phyloP scores from a whole-genome alignment of 345 rosid genomes.

The Streptanthus diversifolius region DNA sequence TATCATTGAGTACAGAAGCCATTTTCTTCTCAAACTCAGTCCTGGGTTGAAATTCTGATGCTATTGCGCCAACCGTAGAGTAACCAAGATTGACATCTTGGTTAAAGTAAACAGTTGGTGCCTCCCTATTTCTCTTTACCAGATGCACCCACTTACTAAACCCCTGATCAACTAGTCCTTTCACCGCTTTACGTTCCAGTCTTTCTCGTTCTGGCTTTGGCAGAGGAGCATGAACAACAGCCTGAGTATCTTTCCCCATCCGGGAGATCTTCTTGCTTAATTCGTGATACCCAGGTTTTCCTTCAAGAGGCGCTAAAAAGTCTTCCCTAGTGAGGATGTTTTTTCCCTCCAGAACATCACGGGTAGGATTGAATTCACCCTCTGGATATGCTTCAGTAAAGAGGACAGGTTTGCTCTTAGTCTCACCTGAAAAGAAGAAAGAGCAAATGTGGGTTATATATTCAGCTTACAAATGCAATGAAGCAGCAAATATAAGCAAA shows the following conservation, averaged over 20 bases:
- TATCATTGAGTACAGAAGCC: conserved; percentile 61
- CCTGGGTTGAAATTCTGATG: conserved; percentile 87
- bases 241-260: conserved; percentile 45
- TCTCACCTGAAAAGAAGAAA: conserved; percentile 47
- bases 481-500: conserved; percentile 2
- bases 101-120: conserved; percentile 70
- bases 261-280: conserved; percentile 51
- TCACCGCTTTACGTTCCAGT: conserved; percentile 71
- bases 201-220: conserved; percentile 65
- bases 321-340: conserved; percentile 57
- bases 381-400: conserved; percentile 78
- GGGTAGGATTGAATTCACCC: conserved; percentile 83
- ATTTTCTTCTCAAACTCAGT: conserved; percentile 91
- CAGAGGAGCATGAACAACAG: conserved; percentile 72
- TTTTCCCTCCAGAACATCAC: conserved; percentile 73
- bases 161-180: conserved; percentile 54
- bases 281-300: conserved; percentile 53
- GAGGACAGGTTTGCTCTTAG: conserved; percentile 47
- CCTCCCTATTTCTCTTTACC: conserved; percentile 84
- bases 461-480: conserved; percentile 1
- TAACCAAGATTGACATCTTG: conserved; percentile 63
- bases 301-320: conserved; percentile 63
- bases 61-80: conserved; percentile 93
- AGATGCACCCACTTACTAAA: conserved; percentile 71
- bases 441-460: not conserved